Base-by-base conservation (phyloP, 169 alveolate genomes). In the Miamiensis avidus region DNA sequence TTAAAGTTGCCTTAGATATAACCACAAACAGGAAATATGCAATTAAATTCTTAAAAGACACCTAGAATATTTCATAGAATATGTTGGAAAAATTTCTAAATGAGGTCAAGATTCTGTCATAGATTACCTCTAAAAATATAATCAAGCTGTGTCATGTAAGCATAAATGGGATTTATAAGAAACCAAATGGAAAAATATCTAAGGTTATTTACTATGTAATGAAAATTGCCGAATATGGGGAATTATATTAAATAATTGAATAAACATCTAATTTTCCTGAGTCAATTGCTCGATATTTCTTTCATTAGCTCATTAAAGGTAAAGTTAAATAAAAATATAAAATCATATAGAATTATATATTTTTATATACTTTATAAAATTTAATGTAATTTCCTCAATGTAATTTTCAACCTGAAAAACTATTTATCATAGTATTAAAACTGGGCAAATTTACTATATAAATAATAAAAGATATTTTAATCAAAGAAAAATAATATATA, bases 181-280 rank as follows among this genome's bases (percentile, higher is more conserved):
- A 86, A 76, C 64, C 78, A 26, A 87, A 86, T 72, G 90, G 90
- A 25, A 74, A 87, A 31, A 81, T 74, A 26, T 29, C 30, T 33
- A 30, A 72, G 20, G 90, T 86, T 31, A 29, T 84, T 0, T 86
- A 86, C 75, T 86, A 81, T 69, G 90, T 81, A 0, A 86, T 86
- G 90, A 82, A 81, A 81, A 75, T 89, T 11, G 96, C 94, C n/a
- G 82, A 76, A 30, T 87, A 91, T 6, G 96, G 96, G 72, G 96
- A 93, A 78, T 84, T 93, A 31, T 93, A 88, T 75, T 83, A 89
- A 69, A 78, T 84, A 34, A 83, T 93, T 1, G 89, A 87, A 33
- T 32, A 82, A 29, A 75, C 95, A 26, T 88, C 90, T 27, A 32
- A 31, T 29, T 89, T 93, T 81, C 29, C 84, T n/a, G 95, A 91